A percentile compares a stretch with the other conserved stretches of the same genome.
Conservation (phyloP, 2,329 filamentous ascomycete species). For the Trichoderma endophyticum region DNA sequence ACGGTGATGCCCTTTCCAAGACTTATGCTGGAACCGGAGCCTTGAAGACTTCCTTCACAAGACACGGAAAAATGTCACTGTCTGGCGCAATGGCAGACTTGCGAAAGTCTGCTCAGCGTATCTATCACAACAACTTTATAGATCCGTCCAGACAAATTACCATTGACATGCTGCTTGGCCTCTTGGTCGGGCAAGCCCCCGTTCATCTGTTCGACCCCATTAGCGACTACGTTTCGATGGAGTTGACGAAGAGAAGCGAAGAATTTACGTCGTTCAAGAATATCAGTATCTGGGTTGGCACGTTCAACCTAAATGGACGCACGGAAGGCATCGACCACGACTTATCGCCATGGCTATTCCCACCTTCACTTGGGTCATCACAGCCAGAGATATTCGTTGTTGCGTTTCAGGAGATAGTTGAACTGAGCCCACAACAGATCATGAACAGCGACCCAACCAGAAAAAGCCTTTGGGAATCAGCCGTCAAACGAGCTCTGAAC, state of each 20-base stretch:
- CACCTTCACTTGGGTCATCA: slow-evolving; percentile 51
- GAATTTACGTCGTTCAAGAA: slow-evolving; percentile 74
- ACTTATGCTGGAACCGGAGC: slow-evolving; percentile 97
- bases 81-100: slow-evolving; percentile 93
- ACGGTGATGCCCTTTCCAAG: slow-evolving; percentile 87
- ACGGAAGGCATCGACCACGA: slow-evolving; percentile 75
- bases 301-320: slow-evolving; percentile 92
- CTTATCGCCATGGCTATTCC: slow-evolving; percentile 81
- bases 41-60: slow-evolving; percentile 90
- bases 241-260: slow-evolving; percentile 63
- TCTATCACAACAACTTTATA: slow-evolving; percentile 97
- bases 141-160: slow-evolving; percentile 91
- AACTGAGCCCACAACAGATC: slow-evolving; percentile 94
- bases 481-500: slow-evolving; percentile 77
- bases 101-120: slow-evolving; percentile 85
- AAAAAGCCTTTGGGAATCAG: slow-evolving; percentile 80
- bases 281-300: slow-evolving; percentile 82
- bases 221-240: slow-evolving; percentile 80
- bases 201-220: slow-evolving; percentile 92
- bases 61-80: slow-evolving; percentile 92
- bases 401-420: slow-evolving; percentile 98
- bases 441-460: slow-evolving; percentile 94
- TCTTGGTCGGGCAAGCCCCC: slow-evolving; percentile 75
- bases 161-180: slow-evolving; percentile 87
- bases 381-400: slow-evolving; percentile 85